Evolutionary conservation across 169 alveolate genomes (phyloP).

Genomic region (Cryptosporidium tyzzeri): DNA sequence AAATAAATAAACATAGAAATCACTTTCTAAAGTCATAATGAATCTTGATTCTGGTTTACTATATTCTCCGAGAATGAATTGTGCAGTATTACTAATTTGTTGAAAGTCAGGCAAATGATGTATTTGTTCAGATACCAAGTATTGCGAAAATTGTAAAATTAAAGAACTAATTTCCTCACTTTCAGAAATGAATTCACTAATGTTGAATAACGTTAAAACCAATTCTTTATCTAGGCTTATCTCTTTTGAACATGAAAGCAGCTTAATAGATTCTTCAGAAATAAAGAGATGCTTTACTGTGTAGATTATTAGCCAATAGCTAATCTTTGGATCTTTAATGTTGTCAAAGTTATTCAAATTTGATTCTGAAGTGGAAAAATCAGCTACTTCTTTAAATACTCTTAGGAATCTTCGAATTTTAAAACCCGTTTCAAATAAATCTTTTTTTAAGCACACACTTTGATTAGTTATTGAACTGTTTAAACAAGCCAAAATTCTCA

Average conservation of each 20-base stretch:
- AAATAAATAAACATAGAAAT: constrained; percentile 5
- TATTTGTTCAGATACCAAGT: neutral
- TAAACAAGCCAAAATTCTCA: neutral
- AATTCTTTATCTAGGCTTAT: neutral
- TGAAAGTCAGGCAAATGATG: neutral
- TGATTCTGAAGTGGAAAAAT: neutral
- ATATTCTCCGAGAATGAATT: neutral
- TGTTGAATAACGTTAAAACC: neutral
- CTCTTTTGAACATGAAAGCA: neutral
- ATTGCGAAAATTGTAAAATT: neutral
- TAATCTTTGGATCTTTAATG: neutral
- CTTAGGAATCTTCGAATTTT: constrained; percentile 41
- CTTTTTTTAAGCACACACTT: neutral
- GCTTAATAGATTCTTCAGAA: neutral
- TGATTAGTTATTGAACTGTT: neutral
- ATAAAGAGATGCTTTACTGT: constrained; percentile 1
- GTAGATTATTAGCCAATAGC: constrained; percentile 6
- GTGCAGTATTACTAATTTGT: neutral
- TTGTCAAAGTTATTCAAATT: neutral
- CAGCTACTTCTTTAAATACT: constrained; percentile 5
- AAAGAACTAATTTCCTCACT: neutral
- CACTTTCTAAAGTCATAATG: neutral
- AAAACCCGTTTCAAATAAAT: constrained; percentile 23
- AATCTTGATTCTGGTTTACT: neutral
- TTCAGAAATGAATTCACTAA: neutral